Percentiles rank a stretch among this genome's conserved stretches.
phyloP scores from a whole-genome alignment of 768 basidiomycete species.

The Lactarius hatsudake region DNA sequence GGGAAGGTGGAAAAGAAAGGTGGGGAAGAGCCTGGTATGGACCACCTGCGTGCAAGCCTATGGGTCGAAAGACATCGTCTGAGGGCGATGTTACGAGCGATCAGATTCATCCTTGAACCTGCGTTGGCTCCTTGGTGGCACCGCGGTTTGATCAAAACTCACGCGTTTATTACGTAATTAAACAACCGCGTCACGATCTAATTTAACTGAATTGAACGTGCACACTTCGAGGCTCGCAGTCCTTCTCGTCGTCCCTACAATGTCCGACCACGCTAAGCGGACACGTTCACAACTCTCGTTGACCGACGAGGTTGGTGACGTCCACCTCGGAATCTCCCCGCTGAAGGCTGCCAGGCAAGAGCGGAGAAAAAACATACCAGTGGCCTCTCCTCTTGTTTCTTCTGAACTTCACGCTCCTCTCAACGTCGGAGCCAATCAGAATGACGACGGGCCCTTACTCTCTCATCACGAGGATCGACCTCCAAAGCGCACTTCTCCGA shows the following conservation, averaged over 20 bases:
- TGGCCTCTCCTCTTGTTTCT: background rate
- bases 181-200: conserved; percentile 2
- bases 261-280: conserved; percentile 24
- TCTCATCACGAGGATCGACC: conserved; percentile 14
- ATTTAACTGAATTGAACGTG: background rate
- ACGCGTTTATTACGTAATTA: conserved; percentile 14
- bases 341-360: conserved; percentile 23
- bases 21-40: background rate
- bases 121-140: background rate
- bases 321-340: conserved; percentile 23
- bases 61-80: conserved; percentile 1
- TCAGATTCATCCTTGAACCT: background rate
- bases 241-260: background rate
- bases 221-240: background rate
- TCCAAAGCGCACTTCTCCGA: conserved; percentile 15
- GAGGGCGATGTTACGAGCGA: background rate
- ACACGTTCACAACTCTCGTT: conserved; percentile 26
- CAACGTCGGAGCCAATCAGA: conserved; percentile 1
- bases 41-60: background rate
- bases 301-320: conserved; percentile 8
- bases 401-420: background rate
- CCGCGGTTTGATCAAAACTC: background rate
- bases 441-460: conserved; percentile 10
- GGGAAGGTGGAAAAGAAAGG: conserved; percentile 12
- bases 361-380: conserved; percentile 8